phyloP scores from a whole-genome alignment of 1,139 yeast genomes.

The Geotrichum restrictum region DNA sequence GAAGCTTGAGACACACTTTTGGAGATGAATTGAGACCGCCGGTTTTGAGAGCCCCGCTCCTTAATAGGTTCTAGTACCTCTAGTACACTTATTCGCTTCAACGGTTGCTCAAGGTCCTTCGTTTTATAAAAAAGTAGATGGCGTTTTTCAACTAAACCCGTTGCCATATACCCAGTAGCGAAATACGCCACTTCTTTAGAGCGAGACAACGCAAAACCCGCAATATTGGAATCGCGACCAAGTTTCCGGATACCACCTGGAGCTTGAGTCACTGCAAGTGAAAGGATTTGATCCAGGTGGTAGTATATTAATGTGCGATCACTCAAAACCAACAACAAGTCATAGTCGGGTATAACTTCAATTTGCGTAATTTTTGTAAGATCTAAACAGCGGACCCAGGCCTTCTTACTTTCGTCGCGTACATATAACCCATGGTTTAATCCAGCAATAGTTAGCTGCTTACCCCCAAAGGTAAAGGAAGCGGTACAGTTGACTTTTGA shows the following conservation, averaged over 20 bases:
- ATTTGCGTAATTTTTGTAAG: slow-evolving; percentile 57
- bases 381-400: slow-evolving; percentile 62
- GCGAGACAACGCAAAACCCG: slow-evolving; percentile 21
- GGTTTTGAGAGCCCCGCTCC: slow-evolving; percentile 41
- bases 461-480: slow-evolving; percentile 39
- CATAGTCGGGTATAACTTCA: slow-evolving; percentile 54
- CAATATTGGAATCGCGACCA: slow-evolving; percentile 14
- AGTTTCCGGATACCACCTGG: slow-evolving; percentile 12
- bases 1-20: slow-evolving; percentile 25
- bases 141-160: slow-evolving; percentile 33
- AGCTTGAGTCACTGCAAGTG: slow-evolving; percentile 15
- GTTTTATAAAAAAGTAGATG: slow-evolving; percentile 48
- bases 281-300: slow-evolving; percentile 45
- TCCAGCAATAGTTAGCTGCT: slow-evolving; percentile 44
- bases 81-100: slow-evolving; percentile 30
- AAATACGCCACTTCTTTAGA: slow-evolving; percentile 19
- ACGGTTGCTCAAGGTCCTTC: slow-evolving; percentile 29
- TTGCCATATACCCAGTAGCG: slow-evolving; percentile 18
- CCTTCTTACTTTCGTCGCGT: slow-evolving; percentile 29
- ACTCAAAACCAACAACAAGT: slow-evolving; percentile 56
- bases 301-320: slow-evolving; percentile 60
- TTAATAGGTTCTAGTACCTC: slow-evolving; percentile 47
- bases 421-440: slow-evolving; percentile 46
- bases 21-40: slow-evolving; percentile 32
- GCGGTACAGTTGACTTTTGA: slow-evolving; percentile 37